These are phyloP conservation scores for Ophiosphaerella narmari DNA, from an alignment of 2,329 filamentous ascomycete species.

Conservation along the genomic window DNA sequence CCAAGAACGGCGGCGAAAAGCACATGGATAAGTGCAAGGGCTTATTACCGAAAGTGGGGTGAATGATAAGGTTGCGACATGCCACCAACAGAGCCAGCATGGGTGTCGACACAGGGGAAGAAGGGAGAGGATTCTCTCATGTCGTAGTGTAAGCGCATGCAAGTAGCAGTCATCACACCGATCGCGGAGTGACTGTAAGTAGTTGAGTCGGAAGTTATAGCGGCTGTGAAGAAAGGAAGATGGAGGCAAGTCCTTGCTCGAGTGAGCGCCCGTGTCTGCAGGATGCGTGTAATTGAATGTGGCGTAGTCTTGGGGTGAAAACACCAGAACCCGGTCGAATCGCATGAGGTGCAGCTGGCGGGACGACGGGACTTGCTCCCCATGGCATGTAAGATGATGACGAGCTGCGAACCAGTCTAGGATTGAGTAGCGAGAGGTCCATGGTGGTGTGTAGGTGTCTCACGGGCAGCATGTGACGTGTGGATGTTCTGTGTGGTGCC, in stretches of 20 bases:
- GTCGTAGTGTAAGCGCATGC: not conserved
- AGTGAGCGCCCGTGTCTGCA: slow-evolving; percentile 17
- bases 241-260: not conserved
- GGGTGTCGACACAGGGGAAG: not conserved
- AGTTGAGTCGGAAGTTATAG: slow-evolving; percentile 6
- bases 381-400: too few relatives aligned
- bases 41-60: not conserved
- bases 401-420: too few relatives aligned
- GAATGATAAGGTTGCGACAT: not conserved
- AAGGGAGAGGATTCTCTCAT: not conserved
- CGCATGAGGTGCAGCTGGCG: not conserved
- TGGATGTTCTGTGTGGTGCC: too few relatives aligned
- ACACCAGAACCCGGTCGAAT: not conserved
- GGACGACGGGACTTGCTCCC: not conserved
- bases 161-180: slow-evolving; percentile 1
- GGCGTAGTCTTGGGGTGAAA: not conserved
- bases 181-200: not conserved
- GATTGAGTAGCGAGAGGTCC: too few relatives aligned
- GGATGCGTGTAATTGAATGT: slow-evolving; percentile 11
- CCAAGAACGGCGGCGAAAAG: not conserved
- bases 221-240: not conserved
- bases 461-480: too few relatives aligned
- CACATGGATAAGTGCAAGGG: not conserved
- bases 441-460: too few relatives aligned
- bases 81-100: not conserved